These are phyloP conservation scores for Chiua virens DNA, from an alignment of 768 basidiomycete genomes.

Conservation along the genomic window DNA sequence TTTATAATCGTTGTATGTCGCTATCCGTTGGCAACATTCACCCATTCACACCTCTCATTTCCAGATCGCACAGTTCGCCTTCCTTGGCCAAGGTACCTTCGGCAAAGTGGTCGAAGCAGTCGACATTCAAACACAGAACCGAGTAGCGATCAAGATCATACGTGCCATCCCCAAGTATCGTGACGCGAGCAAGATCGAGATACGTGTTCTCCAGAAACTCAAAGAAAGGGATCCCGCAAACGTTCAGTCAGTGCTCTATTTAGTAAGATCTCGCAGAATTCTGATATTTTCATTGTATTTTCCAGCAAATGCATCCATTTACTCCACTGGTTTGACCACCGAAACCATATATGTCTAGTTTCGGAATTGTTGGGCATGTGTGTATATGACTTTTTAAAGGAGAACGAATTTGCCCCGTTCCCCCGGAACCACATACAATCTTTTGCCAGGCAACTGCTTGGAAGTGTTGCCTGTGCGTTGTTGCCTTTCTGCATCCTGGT, in stretches of 20 bases:
- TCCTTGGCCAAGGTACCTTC: slow-evolving; percentile 96
- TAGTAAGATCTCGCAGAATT: slow-evolving; percentile 13
- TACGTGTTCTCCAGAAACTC: slow-evolving; percentile 89
- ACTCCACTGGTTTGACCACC: slow-evolving; percentile 91
- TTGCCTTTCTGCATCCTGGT: neutral
- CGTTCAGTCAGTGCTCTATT: slow-evolving; percentile 63
- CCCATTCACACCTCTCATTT: slow-evolving; percentile 14
- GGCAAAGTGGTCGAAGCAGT: slow-evolving; percentile 97
- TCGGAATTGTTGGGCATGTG: slow-evolving; percentile 96
- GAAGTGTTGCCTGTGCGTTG: slow-evolving; percentile 88
- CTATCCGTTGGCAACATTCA: slow-evolving; percentile 1
- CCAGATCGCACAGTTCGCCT: slow-evolving; percentile 89
- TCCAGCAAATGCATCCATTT: slow-evolving; percentile 96
- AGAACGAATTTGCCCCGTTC: slow-evolving; percentile 95
- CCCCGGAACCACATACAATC: slow-evolving; percentile 95
- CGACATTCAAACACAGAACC: slow-evolving; percentile 69
- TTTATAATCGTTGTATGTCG: slow-evolving; percentile 77
- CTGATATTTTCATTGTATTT: slow-evolving; percentile 14
- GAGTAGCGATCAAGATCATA: slow-evolving; percentile 98
- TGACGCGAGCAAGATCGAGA: slow-evolving; percentile 97
- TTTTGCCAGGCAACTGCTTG: slow-evolving; percentile 89
- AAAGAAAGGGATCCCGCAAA: slow-evolving; percentile 88
- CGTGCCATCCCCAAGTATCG: slow-evolving; percentile 98
- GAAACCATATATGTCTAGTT: slow-evolving; percentile 97
- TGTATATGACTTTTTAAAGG: slow-evolving; percentile 98